These are phyloP conservation scores for Chrysoporthe deuterocubensis DNA, from an alignment of 2,329 filamentous ascomycete species.

Conservation along the genomic window DNA sequence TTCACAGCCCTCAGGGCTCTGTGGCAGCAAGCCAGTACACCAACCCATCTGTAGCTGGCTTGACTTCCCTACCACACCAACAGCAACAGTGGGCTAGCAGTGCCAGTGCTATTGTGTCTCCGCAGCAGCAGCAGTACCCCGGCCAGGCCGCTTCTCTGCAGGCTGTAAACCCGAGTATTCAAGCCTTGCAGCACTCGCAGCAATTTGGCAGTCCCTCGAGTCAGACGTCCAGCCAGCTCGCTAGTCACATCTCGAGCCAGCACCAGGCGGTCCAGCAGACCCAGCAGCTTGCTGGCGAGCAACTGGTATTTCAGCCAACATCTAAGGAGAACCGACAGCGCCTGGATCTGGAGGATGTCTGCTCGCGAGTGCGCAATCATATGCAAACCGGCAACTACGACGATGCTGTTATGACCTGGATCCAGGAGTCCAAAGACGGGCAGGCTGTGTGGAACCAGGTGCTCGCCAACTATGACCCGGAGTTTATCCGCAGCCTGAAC, in stretches of 20 bases:
- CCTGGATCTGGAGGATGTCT: constrained; percentile 57
- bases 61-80: constrained; percentile 9
- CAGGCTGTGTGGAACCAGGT: constrained; percentile 66
- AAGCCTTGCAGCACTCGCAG: constrained; percentile 25
- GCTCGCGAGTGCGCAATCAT: constrained; percentile 63
- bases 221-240: constrained; percentile 19
- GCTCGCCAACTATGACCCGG: constrained; percentile 54
- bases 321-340: constrained; percentile 52
- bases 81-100: constrained; percentile 25
- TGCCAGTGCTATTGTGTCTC: constrained; percentile 17
- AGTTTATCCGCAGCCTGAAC: constrained; percentile 60
- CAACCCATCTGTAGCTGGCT: constrained; percentile 20
- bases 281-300: constrained; percentile 25
- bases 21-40: constrained; percentile 21
- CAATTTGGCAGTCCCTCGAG: constrained; percentile 26
- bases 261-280: constrained; percentile 21
- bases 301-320: constrained; percentile 44
- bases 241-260: constrained; percentile 18
- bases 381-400: constrained; percentile 67
- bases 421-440: constrained; percentile 60
- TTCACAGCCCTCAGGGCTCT: constrained; percentile 21
- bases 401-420: constrained; percentile 68
- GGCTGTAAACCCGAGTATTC: constrained; percentile 24
- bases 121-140: constrained; percentile 21
- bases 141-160: constrained; percentile 1